phyloP scores from a whole-genome alignment of 805 yeast species.

The Kregervanrija delftensis region DNA sequence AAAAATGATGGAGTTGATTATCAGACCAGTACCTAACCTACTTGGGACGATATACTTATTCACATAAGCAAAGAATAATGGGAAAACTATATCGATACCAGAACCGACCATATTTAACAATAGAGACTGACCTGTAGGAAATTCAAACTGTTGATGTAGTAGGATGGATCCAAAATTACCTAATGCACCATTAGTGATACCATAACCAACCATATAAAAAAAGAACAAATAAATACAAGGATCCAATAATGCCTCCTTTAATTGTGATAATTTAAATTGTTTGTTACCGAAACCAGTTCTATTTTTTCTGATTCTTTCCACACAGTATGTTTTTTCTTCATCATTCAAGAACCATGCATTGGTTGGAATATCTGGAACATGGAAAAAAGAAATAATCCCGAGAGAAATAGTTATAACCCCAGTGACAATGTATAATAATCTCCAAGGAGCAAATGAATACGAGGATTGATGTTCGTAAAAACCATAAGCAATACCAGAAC shows the following conservation, averaged over 20 bases:
- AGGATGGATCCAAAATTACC: slow-evolving; percentile 42
- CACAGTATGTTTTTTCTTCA: slow-evolving; percentile 32
- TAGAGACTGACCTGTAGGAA: slow-evolving; percentile 16
- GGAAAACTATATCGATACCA: slow-evolving; percentile 28
- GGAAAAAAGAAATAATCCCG: slow-evolving; percentile 26
- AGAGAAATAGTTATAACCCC: slow-evolving; percentile 43
- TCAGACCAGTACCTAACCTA: slow-evolving; percentile 21
- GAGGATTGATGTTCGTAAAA: slow-evolving; percentile 22
- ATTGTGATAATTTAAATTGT: slow-evolving; percentile 47
- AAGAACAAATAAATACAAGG: slow-evolving; percentile 43
- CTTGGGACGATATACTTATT: slow-evolving; percentile 15
- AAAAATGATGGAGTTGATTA: slow-evolving; percentile 15
- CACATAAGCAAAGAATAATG: slow-evolving; percentile 17
- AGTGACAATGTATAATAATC: slow-evolving; percentile 39
- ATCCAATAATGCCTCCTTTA: slow-evolving; percentile 48
- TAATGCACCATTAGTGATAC: slow-evolving; percentile 54
- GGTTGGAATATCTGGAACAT: slow-evolving; percentile 50
- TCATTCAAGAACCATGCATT: slow-evolving; percentile 37
- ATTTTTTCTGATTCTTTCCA: slow-evolving; percentile 50
- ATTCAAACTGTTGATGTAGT: slow-evolving; percentile 31
- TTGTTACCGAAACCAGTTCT: slow-evolving; percentile 57
- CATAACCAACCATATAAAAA: slow-evolving; percentile 34
- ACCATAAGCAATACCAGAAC: slow-evolving; percentile 31
- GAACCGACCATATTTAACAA: slow-evolving; percentile 31
- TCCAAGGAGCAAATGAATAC: slow-evolving; percentile 33